A percentile compares a stretch with the other conserved stretches of the same genome.
Conservation (phyloP, 805 yeast genomes). For the Ogataea siamensis region DNA sequence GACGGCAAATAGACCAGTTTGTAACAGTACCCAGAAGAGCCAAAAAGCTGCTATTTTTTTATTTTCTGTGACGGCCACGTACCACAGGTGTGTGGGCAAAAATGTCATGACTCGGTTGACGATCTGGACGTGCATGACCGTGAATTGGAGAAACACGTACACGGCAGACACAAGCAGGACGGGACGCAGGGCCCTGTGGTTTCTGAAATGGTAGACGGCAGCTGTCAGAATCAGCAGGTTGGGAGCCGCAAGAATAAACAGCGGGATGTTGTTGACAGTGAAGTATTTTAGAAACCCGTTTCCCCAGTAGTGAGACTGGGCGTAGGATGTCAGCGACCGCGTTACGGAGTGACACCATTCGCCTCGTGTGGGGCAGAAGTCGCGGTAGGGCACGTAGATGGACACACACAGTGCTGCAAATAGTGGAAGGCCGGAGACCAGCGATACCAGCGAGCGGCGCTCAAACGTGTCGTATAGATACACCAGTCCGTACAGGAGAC, state of each 20-base stretch:
- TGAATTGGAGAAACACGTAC: constrained; percentile 49
- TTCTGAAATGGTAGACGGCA: constrained; percentile 40
- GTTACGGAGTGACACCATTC: constrained; percentile 69
- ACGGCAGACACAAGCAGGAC: constrained; percentile 41
- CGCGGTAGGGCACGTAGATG: constrained; percentile 51
- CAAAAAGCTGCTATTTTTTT: constrained; percentile 39
- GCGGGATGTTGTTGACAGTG: constrained; percentile 78
- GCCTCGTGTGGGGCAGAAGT: constrained; percentile 68
- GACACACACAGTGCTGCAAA: constrained; percentile 44
- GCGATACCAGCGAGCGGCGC: constrained; percentile 29
- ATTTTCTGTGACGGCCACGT: constrained; percentile 38
- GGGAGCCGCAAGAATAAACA: constrained; percentile 76
- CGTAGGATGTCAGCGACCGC: constrained; percentile 64
- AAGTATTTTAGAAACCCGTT: constrained; percentile 81
- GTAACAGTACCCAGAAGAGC: constrained; percentile 62
- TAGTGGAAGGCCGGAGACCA: constrained; percentile 58
- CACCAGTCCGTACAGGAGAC: constrained; percentile 66
- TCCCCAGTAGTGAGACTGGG: constrained; percentile 83
- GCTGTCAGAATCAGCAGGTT: constrained; percentile 46
- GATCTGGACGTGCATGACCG: constrained; percentile 83
- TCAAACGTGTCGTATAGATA: constrained; percentile 55
- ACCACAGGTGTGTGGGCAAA: constrained; percentile 76
- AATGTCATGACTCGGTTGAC: constrained; percentile 76
- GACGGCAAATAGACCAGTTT: constrained; percentile 72
- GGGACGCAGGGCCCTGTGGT: constrained; percentile 33